Conservation (phyloP, 768 basidiomycete genomes). For the Hypholoma sublateritium region DNA sequence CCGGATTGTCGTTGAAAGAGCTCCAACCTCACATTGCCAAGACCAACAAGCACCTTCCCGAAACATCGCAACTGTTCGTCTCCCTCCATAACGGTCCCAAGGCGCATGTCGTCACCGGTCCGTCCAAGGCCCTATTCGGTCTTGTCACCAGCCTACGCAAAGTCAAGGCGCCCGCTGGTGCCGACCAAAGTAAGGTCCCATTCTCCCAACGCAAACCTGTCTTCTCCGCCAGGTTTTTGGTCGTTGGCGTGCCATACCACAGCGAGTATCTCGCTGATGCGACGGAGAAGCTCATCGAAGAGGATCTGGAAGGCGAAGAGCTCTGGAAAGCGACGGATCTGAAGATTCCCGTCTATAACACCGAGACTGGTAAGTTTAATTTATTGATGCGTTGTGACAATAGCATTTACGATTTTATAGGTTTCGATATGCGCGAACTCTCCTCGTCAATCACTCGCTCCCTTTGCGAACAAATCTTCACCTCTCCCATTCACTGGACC, state of each 20-base stretch:
- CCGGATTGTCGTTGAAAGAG: conserved; percentile 73
- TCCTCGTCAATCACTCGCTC: conserved; percentile 80
- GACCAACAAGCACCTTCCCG: conserved; percentile 84
- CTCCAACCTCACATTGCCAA: conserved; percentile 80
- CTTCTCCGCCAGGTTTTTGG: conserved; percentile 90
- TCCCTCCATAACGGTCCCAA: conserved; percentile 93
- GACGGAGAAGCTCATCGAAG: conserved; percentile 71
- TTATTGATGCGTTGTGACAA: neutral
- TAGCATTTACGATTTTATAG: conserved; percentile 36
- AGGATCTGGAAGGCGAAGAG: conserved; percentile 77
- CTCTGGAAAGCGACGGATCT: conserved; percentile 72
- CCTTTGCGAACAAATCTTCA: conserved; percentile 93
- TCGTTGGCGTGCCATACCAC: conserved; percentile 97
- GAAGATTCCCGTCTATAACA: conserved; percentile 85
- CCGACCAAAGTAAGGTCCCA: conserved; percentile 92
- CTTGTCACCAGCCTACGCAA: conserved; percentile 90
- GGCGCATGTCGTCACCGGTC: conserved; percentile 92
- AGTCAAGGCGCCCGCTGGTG: conserved; percentile 79
- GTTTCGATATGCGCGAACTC: conserved; percentile 76
- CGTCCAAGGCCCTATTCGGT: conserved; percentile 88
- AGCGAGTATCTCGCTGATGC: conserved; percentile 78
- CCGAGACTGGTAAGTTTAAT: conserved; percentile 75
- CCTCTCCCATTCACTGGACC: conserved; percentile 88
- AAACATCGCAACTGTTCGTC: conserved; percentile 75
- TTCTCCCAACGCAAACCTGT: conserved; percentile 95